Base-by-base conservation (phyloP, 169 alveolate species). In the Cryptosporidium andersoni region DNA sequence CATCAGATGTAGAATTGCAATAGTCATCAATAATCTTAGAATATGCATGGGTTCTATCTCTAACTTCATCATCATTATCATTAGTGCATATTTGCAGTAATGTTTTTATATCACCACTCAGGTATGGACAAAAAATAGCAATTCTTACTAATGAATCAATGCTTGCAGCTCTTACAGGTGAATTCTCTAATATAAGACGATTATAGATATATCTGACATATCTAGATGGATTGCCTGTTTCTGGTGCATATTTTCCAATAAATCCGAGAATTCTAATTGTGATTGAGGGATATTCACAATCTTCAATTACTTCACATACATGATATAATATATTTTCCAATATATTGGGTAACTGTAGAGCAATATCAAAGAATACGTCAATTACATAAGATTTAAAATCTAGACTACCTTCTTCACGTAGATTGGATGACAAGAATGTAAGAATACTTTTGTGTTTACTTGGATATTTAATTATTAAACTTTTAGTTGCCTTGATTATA, bases 271-370 rank as follows among this genome's bases (percentile, higher is more conserved):
- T 95, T 85, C 94, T 89, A 6, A 90, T 89, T 64, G 88, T 91
- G 8, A 98, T 88, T 51, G 93, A 92, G 34, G 97, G 96, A 90
- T 94, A 96, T 80, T 96, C 99, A 80, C 99, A 98, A 90, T 98
- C 99, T 91, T 97, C 99, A 42, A 97, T 97, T 82, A 96, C 95
- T 90, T 98, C 99, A 66, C 99, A 98, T 45, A 94, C 92, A 82
- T 94, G 95, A 12, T 95, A 91, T 34, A 97, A 88, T 16, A 98
- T 95, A 49, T 93, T 68, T 39, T 95, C 97, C 74, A 91, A 81
- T 81, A 95, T 94, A 45, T 89, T 88, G 39, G 95, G 96, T 56
- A 90, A 88, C 74, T 81, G 89, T 7, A 90, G 90, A 53, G 96
- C 91, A 64, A 97, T 93, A 81, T 94, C 89, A 66, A 97, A 93